phyloP scores from a whole-genome alignment of 177 flowering plant species.

The Vitis hybrid region DNA sequence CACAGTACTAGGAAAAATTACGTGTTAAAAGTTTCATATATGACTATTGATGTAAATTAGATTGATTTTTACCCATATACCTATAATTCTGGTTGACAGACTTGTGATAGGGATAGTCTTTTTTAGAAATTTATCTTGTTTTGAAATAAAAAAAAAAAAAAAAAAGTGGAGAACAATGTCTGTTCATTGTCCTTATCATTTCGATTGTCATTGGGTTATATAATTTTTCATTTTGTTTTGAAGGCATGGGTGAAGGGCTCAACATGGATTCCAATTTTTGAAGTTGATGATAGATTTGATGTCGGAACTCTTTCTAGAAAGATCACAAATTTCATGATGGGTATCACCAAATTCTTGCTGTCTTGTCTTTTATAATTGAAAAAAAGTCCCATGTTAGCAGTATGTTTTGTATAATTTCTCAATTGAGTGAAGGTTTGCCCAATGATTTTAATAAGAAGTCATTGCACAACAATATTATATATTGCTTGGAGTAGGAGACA shows the following conservation, averaged over 20 bases:
- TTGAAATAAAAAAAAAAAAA: no score
- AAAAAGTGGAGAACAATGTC: no score
- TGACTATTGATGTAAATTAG: background rate
- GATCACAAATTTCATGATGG: slow-evolving; percentile 76
- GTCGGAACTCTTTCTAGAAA: slow-evolving; percentile 65
- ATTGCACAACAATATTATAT: background rate
- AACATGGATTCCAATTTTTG: slow-evolving; percentile 89
- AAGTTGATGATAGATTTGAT: slow-evolving; percentile 64
- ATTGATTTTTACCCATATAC: background rate
- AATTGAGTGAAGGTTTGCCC: background rate
- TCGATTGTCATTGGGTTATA: background rate
- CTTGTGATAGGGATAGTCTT: no score
- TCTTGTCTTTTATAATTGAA: slow-evolving; percentile 1
- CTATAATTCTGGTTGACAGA: no score
- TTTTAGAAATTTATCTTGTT: no score
- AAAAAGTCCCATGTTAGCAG: background rate
- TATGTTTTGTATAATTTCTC: background rate
- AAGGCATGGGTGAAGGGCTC: slow-evolving; percentile 98
- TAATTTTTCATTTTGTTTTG: slow-evolving; percentile 17
- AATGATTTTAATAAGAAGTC: background rate
- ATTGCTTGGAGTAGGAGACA: background rate
- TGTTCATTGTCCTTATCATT: background rate
- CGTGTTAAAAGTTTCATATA: background rate
- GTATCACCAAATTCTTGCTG: slow-evolving; percentile 33
- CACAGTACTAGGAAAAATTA: background rate